These are phyloP conservation scores for Boletellus emodensis DNA, from an alignment of 768 basidiomycete species.

Conservation along the genomic window DNA sequence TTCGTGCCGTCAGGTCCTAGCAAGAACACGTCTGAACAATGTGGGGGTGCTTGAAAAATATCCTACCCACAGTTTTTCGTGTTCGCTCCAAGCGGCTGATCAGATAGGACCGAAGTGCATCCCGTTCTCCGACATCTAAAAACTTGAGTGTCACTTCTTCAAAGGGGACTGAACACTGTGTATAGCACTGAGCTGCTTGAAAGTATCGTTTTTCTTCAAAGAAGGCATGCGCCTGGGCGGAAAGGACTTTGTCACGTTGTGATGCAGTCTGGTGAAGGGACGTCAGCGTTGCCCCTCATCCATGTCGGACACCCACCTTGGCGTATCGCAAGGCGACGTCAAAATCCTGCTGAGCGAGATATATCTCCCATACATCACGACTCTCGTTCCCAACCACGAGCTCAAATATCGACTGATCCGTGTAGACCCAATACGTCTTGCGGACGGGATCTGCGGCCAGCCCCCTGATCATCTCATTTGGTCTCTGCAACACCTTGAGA, in stretches of 20 bases:
- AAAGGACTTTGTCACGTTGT: conserved; percentile 83
- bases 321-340: conserved; percentile 78
- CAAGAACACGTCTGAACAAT: background rate
- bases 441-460: conserved; percentile 81
- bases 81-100: conserved; percentile 84
- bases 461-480: conserved; percentile 67
- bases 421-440: conserved; percentile 93
- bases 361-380: conserved; percentile 92
- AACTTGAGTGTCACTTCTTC: conserved; percentile 92
- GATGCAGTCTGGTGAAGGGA: conserved; percentile 58
- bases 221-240: conserved; percentile 75
- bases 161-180: conserved; percentile 82
- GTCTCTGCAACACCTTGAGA: conserved; percentile 49
- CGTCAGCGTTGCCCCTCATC: background rate
- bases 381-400: conserved; percentile 83
- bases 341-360: conserved; percentile 72
- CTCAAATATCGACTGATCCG: conserved; percentile 85
- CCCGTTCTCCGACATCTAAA: conserved; percentile 83
- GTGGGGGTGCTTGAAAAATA: background rate
- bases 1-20: conserved; percentile 88
- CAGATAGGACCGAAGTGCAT: conserved; percentile 86
- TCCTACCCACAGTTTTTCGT: conserved; percentile 64
- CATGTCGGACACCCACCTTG: conserved; percentile 49
- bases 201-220: conserved; percentile 82
- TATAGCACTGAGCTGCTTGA: conserved; percentile 88